A percentile compares a stretch with the other conserved stretches of the same genome.
Evolutionary conservation across 129 eudicot species (phyloP).

Genomic region (Smallanthus sonchifolius): DNA sequence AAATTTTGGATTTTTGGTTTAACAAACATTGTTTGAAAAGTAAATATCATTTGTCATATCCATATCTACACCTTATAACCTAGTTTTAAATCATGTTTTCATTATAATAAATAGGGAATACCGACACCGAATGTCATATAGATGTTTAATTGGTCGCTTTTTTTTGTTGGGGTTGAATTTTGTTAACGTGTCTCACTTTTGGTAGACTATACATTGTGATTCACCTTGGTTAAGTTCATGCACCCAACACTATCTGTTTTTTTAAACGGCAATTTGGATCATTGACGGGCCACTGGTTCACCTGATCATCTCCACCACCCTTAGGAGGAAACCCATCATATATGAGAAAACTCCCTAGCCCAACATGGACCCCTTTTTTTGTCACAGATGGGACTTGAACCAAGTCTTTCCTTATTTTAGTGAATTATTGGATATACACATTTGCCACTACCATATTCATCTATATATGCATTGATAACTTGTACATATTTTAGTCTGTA

Average conservation of each 20-base stretch:
- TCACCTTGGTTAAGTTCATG: slow-evolving; percentile 32
- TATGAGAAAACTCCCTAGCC: too few species aligned
- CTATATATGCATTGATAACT: not conserved
- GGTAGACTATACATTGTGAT: slow-evolving; percentile 19
- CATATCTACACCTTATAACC: not conserved
- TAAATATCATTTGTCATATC: not conserved
- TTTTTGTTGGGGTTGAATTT: slow-evolving; percentile 8
- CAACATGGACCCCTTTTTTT: too few species aligned
- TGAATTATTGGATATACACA: too few species aligned
- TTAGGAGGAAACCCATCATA: too few species aligned
- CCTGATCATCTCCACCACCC: too few species aligned
- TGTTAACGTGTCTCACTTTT: slow-evolving; percentile 28
- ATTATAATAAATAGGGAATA: not conserved
- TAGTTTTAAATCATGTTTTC: not conserved
- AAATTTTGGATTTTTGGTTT: not conserved
- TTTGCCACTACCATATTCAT: too few species aligned
- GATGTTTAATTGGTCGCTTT: slow-evolving; percentile 9
- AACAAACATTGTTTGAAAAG: not conserved
- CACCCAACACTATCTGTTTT: slow-evolving; percentile 10
- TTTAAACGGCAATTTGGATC: too few species aligned
- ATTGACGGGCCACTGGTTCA: too few species aligned
- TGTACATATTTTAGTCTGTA: not conserved
- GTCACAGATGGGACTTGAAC: too few species aligned
- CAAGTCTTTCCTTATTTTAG: too few species aligned
- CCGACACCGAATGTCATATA: slow-evolving; percentile 1